phyloP scores from a whole-genome alignment of 2,329 filamentous ascomycete genomes.

The Phaeoacremonium minimum region DNA sequence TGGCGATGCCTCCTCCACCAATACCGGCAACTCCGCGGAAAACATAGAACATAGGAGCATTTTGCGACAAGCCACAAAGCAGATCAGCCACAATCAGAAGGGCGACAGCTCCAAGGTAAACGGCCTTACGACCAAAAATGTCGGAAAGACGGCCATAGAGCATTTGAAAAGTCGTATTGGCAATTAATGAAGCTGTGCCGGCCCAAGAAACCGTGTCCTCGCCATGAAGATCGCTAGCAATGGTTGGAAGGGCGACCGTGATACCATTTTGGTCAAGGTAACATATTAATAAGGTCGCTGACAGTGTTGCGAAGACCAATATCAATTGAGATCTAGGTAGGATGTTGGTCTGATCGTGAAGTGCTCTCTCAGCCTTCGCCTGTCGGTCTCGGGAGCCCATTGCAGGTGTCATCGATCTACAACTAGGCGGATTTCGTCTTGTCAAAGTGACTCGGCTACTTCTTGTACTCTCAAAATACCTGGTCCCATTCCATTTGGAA shows the following conservation, averaged over 20 bases:
- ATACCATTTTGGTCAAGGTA: constrained; percentile 57
- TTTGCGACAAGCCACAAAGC: constrained; percentile 52
- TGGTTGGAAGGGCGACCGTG: constrained; percentile 43
- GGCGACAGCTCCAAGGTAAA: constrained; percentile 48
- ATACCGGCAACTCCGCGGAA: constrained; percentile 58
- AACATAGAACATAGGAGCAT: constrained; percentile 53
- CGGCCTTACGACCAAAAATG: constrained; percentile 55
- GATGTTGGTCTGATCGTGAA: constrained; percentile 52
- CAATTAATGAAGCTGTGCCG: constrained; percentile 47
- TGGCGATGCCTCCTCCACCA: constrained; percentile 57
- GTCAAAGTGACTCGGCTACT: too few relatives aligned
- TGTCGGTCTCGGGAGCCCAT: neutral
- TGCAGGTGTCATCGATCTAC: too few relatives aligned
- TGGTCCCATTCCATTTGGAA: too few relatives aligned
- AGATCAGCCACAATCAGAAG: constrained; percentile 53
- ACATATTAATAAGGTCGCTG: constrained; percentile 47
- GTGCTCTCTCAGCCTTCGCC: constrained; percentile 3
- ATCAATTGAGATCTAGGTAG: constrained; percentile 45
- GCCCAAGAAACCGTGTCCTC: constrained; percentile 51
- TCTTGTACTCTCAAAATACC: too few relatives aligned
- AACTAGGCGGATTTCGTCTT: too few relatives aligned
- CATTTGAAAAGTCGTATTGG: constrained; percentile 60
- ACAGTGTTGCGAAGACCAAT: constrained; percentile 45
- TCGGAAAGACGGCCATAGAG: constrained; percentile 60
- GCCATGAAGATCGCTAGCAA: constrained; percentile 40